Conservation (phyloP, 495 filamentous ascomycete genomes). For the Penicillium psychrofluorescens region DNA sequence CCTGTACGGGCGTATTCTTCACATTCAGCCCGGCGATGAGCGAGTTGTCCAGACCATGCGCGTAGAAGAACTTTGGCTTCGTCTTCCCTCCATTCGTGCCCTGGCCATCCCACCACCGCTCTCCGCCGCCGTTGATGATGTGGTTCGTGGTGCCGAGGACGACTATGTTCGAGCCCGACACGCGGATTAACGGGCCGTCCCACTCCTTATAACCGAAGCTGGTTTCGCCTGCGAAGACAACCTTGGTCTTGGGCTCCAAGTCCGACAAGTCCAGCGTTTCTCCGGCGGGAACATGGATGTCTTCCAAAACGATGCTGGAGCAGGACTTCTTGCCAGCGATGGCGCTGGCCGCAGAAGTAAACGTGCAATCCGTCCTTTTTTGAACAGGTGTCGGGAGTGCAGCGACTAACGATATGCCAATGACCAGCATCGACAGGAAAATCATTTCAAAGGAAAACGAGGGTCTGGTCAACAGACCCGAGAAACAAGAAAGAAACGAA, state of each 20-base stretch:
- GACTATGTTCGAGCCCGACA: conserved; percentile 38
- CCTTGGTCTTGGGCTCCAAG: conserved; percentile 35
- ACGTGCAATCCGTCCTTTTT: conserved; percentile 39
- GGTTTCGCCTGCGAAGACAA: conserved; percentile 45
- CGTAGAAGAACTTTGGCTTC: conserved; percentile 53
- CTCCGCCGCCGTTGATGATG: conserved; percentile 38
- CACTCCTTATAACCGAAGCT: conserved; percentile 49
- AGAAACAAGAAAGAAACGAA: neutral
- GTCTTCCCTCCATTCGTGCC: conserved; percentile 49
- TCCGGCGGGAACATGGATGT: conserved; percentile 45
- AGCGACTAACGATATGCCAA: conserved; percentile 14
- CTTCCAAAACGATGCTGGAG: conserved; percentile 40
- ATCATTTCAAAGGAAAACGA: conserved; percentile 9
- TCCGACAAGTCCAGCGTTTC: conserved; percentile 44
- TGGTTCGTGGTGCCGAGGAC: conserved; percentile 30
- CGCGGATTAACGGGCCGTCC: conserved; percentile 42
- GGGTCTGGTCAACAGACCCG: conserved; percentile 12
- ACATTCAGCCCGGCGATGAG: conserved; percentile 38
- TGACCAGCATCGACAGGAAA: conserved; percentile 11
- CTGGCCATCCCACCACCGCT: conserved; percentile 46
- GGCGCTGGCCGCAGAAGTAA: conserved; percentile 35
- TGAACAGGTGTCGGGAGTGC: conserved; percentile 24
- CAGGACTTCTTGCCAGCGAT: conserved; percentile 40
- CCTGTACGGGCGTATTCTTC: conserved; percentile 57
- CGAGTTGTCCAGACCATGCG: conserved; percentile 36